Conservation (phyloP, 352 stramenopile species). For the Globisporangium splendens region DNA sequence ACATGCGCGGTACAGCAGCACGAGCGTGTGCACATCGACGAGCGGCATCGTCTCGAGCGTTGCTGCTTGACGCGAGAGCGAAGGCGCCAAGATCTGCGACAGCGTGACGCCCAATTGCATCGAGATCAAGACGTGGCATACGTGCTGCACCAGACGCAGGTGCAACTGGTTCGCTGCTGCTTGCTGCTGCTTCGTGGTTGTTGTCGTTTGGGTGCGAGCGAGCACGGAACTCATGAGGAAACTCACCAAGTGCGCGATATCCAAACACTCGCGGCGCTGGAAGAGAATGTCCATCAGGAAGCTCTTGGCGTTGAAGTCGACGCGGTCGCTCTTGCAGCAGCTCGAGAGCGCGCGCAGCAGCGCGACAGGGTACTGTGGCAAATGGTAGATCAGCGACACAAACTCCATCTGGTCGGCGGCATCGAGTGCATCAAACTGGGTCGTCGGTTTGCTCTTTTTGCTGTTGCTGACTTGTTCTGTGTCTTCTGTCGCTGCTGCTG, state of each 20-base stretch:
- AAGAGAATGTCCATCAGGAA: conserved; percentile 82
- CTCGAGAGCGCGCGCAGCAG: conserved; percentile 67
- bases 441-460: conserved; percentile 10
- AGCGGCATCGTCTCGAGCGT: conserved; percentile 28
- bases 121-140: conserved; percentile 50
- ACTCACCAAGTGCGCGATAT: conserved; percentile 73
- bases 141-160: conserved; percentile 56
- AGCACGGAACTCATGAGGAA: conserved; percentile 79
- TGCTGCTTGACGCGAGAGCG: conserved; percentile 46
- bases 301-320: conserved; percentile 70
- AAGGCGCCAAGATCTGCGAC: conserved; percentile 62
- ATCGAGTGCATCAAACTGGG: conserved; percentile 51
- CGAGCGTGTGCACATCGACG: conserved; percentile 54
- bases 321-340: conserved; percentile 66
- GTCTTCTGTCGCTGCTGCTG: background rate
- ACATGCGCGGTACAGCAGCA: conserved; percentile 58
- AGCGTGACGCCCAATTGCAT: conserved; percentile 73
- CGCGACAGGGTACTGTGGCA: conserved; percentile 62
- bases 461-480: background rate
- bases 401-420: conserved; percentile 62
- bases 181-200: conserved; percentile 14
- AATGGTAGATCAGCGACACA: conserved; percentile 68
- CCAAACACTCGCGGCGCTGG: conserved; percentile 52
- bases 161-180: conserved; percentile 27
- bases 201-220: conserved; percentile 21